Evolutionary conservation across 2,329 filamentous ascomycete genomes (phyloP), one percentile per base, ranked within the genome.

Genomic region (Xylariaceae sp.): DNA sequence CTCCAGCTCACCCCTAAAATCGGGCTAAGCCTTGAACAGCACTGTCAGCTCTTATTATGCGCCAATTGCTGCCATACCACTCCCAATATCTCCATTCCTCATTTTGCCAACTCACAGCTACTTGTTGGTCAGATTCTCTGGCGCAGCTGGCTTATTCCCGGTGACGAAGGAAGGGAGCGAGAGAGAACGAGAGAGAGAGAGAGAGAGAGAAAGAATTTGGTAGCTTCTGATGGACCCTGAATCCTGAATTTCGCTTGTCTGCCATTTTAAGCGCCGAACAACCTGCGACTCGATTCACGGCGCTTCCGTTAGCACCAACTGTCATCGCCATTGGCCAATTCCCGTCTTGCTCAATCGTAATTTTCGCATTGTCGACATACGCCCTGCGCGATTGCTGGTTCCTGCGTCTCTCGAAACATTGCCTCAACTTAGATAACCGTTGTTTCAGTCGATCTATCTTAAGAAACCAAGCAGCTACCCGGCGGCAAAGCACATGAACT

Each of bases 351-450:
- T 52, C 51, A 48, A 48, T 52, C 37, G 20, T 49, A 53, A 50
- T 53, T 50, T 59, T 50, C n/a, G 58, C 52, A 58, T 52, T 14
- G 40, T 45, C 51, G 9, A 9, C 23, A 26, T 9, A 43, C 51
- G 49, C 48, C 18, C 18, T 49, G 57, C 54, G 51, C 51, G 48
- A 42, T 50, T 51, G 42, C 55, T 61, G 51, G 57, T 62, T 62
- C 57, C 59, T 64, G 69, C 67, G 66, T 68, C 65, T 71, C 56
- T 66, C 59, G 66, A 59, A 67, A 68, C 65, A 70, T 62, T 50
- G 23, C 42, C 51, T 40, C 42, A 41, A 44, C 54, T 44, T 42
- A 52, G 49, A 56, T 56, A 52, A 47, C 52, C 53, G 44, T 29
- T 23, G 57, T 63, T 52, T 56, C 61, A 56, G 5, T 56, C 43